Conservation (phyloP, 2,329 filamentous ascomycete species). For the Teratosphaeria gauchensis region DNA sequence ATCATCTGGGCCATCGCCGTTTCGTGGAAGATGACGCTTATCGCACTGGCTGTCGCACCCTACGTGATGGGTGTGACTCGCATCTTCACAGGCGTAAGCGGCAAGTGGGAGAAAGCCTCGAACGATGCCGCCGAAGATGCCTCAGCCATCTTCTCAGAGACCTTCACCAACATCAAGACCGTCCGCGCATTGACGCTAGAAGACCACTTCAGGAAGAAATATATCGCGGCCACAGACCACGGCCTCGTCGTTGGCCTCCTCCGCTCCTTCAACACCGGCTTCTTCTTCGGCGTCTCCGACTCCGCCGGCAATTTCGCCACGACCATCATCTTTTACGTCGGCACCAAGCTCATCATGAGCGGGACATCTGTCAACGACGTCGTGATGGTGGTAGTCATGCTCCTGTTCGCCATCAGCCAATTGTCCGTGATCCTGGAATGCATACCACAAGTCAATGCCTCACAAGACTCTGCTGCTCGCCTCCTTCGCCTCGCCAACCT, state of each 20-base stretch:
- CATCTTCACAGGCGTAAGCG: slow-evolving; percentile 54
- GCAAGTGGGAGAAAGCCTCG: slow-evolving; percentile 61
- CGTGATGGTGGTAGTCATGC: slow-evolving; percentile 66
- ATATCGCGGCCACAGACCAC: slow-evolving; percentile 41
- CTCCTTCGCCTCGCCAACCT: slow-evolving; percentile 62
- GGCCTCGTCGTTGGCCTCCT: slow-evolving; percentile 54
- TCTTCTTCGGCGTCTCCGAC: slow-evolving; percentile 70
- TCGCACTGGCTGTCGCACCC: slow-evolving; percentile 60
- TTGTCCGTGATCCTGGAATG: slow-evolving; percentile 59
- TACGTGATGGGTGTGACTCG: slow-evolving; percentile 57
- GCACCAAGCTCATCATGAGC: slow-evolving; percentile 51
- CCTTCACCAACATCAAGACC: slow-evolving; percentile 68
- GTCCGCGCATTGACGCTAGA: slow-evolving; percentile 70
- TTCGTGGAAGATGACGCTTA: slow-evolving; percentile 72
- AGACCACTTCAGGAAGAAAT: slow-evolving; percentile 56
- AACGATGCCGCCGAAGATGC: slow-evolving; percentile 54
- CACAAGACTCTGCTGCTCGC: slow-evolving; percentile 61
- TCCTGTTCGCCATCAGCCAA: slow-evolving; percentile 74
- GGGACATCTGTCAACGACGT: slow-evolving; percentile 48
- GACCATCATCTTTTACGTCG: slow-evolving; percentile 78
- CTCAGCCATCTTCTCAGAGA: slow-evolving; percentile 59
- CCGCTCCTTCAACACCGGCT: slow-evolving; percentile 57
- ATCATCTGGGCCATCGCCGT: slow-evolving; percentile 63
- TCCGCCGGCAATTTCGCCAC: slow-evolving; percentile 61
- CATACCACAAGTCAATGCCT: slow-evolving; percentile 70